A percentile compares a stretch with the other conserved stretches of the same genome.
Conservation (phyloP, 2,329 filamentous ascomycete genomes). For the Didymella arachidicola region DNA sequence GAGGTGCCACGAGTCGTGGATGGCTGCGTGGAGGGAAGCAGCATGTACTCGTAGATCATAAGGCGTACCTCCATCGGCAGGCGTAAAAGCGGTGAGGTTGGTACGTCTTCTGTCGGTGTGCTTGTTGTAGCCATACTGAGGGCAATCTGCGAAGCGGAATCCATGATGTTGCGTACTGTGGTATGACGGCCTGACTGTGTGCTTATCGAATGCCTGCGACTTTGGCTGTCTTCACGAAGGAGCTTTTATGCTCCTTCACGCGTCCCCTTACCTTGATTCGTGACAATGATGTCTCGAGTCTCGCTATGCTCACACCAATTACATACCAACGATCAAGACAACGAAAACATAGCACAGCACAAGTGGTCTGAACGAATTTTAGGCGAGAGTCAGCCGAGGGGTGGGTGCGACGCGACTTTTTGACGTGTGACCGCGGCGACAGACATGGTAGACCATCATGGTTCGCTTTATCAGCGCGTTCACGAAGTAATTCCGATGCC, state of each 20-base stretch:
- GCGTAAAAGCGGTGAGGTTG: constrained; percentile 50
- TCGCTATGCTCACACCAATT: constrained; percentile 14
- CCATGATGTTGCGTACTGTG: background rate
- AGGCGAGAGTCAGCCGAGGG: constrained; percentile 15
- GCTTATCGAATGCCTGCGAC: background rate
- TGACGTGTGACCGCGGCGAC: constrained; percentile 10
- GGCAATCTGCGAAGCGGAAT: constrained; percentile 4
- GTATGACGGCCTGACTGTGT: background rate
- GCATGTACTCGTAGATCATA: constrained; percentile 56
- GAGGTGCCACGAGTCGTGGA: constrained; percentile 39
- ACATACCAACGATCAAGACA: constrained; percentile 13
- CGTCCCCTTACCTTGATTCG: constrained; percentile 16
- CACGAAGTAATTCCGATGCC: constrained; percentile 23
- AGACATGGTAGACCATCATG: constrained; percentile 25
- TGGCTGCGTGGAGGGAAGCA: constrained; percentile 50
- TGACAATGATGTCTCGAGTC: constrained; percentile 6
- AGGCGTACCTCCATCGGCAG: constrained; percentile 57
- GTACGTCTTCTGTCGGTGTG: constrained; percentile 8
- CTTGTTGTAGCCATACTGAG: constrained; percentile 9
- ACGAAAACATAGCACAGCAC: constrained; percentile 10
- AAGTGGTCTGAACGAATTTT: constrained; percentile 12
- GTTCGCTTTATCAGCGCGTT: constrained; percentile 27
- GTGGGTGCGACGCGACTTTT: constrained; percentile 20
- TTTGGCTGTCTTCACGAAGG: background rate
- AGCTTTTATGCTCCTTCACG: constrained; percentile 8